Percentiles rank a stretch among this genome's conserved stretches.
These are phyloP conservation scores for Quercus lobata DNA, from an alignment of 331 rosid genomes.

Conservation along the genomic window DNA sequence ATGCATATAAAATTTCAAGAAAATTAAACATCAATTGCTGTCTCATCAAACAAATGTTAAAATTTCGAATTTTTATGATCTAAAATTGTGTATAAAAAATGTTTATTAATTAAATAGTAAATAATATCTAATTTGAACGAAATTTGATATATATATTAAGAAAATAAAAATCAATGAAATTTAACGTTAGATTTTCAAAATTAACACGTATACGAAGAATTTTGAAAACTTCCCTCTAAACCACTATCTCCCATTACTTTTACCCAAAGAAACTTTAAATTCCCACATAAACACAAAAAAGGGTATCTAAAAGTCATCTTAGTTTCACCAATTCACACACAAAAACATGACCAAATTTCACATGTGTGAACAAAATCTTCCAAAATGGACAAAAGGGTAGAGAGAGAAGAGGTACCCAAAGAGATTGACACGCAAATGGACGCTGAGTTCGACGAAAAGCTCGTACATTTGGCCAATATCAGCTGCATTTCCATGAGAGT, in stretches of 20 bases:
- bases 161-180: no score
- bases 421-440: conserved; percentile 75
- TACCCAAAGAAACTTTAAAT: background rate
- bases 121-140: accelerated
- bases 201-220: no score
- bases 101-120: no score
- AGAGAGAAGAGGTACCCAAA: conserved; percentile 52
- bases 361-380: background rate
- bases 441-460: conserved; percentile 75
- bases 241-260: background rate
- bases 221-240: no score
- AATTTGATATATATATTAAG: no score
- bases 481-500: conserved; percentile 90
- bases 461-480: conserved; percentile 93
- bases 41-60: no score
- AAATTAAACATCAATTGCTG: no score
- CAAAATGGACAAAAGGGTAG: conserved; percentile 16
- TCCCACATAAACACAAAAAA: background rate
- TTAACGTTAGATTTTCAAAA: no score
- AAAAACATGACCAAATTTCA: background rate
- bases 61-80: no score
- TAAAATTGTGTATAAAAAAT: no score
- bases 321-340: background rate
- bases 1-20: no score
- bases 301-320: background rate